Evolutionary conservation across 306 rosid genomes (phyloP).

Genomic region (Vicia sativa): DNA sequence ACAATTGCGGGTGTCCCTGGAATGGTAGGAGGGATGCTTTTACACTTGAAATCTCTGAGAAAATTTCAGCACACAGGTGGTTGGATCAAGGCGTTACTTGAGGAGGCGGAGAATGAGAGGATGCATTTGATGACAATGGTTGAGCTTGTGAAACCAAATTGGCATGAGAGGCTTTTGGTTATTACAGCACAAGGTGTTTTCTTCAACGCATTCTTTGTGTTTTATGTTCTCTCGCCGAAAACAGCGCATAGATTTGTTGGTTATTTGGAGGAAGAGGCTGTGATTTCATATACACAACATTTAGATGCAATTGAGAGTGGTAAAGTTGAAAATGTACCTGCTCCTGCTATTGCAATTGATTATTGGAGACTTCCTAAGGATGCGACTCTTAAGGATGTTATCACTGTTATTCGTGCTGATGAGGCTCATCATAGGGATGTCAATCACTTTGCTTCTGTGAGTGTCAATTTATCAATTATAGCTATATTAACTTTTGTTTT

Average conservation of each 20-base stretch:
- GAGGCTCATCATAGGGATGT: constrained; percentile 83
- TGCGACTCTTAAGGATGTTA: constrained; percentile 68
- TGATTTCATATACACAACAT: constrained; percentile 63
- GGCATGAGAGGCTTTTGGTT: constrained; percentile 75
- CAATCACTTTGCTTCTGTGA: constrained; percentile 82
- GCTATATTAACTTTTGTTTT: neutral
- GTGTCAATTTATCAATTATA: constrained; percentile 22
- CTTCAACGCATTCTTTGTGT: constrained; percentile 70
- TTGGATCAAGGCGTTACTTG: constrained; percentile 79
- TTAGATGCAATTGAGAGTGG: constrained; percentile 63
- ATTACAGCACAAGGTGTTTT: constrained; percentile 76
- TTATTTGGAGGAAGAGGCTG: constrained; percentile 79
- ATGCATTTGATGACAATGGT: constrained; percentile 87
- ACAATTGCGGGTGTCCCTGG: constrained; percentile 84
- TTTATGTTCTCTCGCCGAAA: constrained; percentile 67
- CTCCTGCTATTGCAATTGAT: constrained; percentile 83
- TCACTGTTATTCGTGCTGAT: constrained; percentile 81
- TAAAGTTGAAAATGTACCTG: constrained; percentile 63
- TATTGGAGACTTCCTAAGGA: constrained; percentile 80
- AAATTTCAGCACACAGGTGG: constrained; percentile 73
- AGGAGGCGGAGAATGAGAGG: constrained; percentile 88
- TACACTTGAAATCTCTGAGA: constrained; percentile 66
- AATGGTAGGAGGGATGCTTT: constrained; percentile 82
- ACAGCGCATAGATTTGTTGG: constrained; percentile 75
- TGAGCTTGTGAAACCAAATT: constrained; percentile 71